Base-by-base conservation (phyloP, 2,329 filamentous ascomycete genomes). In the Fusarium tjaetaba region DNA sequence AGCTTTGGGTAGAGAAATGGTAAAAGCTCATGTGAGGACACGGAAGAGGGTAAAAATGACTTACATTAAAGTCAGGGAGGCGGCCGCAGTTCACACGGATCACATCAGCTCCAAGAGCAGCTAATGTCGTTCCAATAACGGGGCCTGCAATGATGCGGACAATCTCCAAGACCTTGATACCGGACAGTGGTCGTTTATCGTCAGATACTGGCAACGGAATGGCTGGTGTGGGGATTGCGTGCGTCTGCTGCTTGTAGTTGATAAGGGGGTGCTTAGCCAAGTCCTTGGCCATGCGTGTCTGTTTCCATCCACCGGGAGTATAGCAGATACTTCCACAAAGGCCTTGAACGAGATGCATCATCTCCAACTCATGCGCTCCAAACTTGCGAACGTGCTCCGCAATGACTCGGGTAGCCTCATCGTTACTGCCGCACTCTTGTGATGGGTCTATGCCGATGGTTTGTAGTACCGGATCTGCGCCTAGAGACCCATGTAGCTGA, bases 381-480 rank as follows among this genome's bases (percentile, higher is more conserved):
- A 45, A 57, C n/a, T 42, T 57, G 28, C 55, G 30, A 45, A 53
- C 28, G 18, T 15, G 41, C 4, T 61, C 41, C 10, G 38, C 46
- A 9, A 55, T 61, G 11, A 61, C 28, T 14, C 8, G 28, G 43
- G 36, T 38, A 3, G 58, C 58, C 13, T 55, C 58, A 1, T 55
- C 38, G 1, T 61, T 61, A 18, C 28, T 61, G 14, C 28, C n/a
- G 28, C 46, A 49, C 28, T 49, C 6, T n/a, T n/a, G 28, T 3
- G 46, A 49, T 49, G 46, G 46, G 11, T 32, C 46, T n/a, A 49
- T 30, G 28, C 46, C 46, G 4, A 49, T 49, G 14, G 26, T 32
- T 16, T 32, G 14, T 9, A 49, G 28, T 11, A 49, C 46, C 4
- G 46, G 46, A 49, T 49, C 46, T n/a, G 46, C 46, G 39, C 86